Base-by-base conservation (phyloP, 202 grass and related monocot species). In the Hordeum pubiflorum region DNA sequence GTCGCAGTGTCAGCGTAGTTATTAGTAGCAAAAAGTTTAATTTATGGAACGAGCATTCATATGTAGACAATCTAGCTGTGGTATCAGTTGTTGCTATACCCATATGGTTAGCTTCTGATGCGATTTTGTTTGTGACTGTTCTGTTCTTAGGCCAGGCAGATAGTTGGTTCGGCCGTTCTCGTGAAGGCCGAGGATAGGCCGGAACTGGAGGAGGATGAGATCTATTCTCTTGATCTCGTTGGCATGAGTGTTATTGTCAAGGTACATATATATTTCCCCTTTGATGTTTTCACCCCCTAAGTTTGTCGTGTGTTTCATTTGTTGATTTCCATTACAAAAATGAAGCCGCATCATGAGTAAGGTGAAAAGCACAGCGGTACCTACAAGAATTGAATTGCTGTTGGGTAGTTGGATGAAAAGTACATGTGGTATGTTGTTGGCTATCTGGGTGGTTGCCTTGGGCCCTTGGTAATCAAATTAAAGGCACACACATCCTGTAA, bases 241-340 rank as follows among this genome's bases (percentile, higher is more conserved):
- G 96, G 96, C 36, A 93, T 93, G 92, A 80, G 66, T 87, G 92
- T 99, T 75, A 74, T 90, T 89, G 82, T 96, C 37, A 93, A 99
- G 92, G 96, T 99, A 54, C 44, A 55, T 82, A 9, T 15, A 27
- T 70, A 2, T 39, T 39, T 54, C 20, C 20, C 61, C 3, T 26
- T 36, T 32, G 31, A 44, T 83, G 55, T 39, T 75, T 32, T 77
- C 0, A 10, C 77, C 2, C 33, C 15, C 57, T 24, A 66, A 38
- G 15, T 73, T 74, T 13, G 20, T 68, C 10, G 1, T 27, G 11
- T 27, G 11, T 27, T 31, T 84, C 14, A 50, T 63, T 74, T 59
- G 48, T 75, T 80, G 1, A 50, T 74, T 86, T 86, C 33, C 31
- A 32, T 22, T 33, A 72, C 10, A 23, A 24, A 77, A 63, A 75